phyloP scores from a whole-genome alignment of 1,139 yeast species.

The Yamadazyma siamensis region DNA sequence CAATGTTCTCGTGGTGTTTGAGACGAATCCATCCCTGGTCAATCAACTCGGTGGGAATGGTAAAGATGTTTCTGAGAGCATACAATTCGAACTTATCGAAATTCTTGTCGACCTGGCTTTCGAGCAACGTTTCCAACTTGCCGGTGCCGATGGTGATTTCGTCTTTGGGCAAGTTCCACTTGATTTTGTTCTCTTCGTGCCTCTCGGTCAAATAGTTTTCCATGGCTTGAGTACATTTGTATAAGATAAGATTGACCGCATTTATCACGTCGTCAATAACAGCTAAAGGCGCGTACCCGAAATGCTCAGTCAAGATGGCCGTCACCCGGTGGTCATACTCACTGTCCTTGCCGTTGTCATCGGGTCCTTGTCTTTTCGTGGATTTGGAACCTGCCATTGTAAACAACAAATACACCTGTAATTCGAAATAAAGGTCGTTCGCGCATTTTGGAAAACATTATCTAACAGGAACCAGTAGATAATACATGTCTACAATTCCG shows the following conservation, averaged over 20 bases:
- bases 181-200: conserved; percentile 13
- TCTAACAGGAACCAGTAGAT: too few species aligned
- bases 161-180: conserved; percentile 21
- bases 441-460: too few species aligned
- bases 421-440: too few species aligned
- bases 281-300: conserved; percentile 85
- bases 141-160: conserved; percentile 80
- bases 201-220: conserved; percentile 57
- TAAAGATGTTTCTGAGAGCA: conserved; percentile 70
- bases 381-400: too few species aligned
- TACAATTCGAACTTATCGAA: conserved; percentile 88
- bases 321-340: conserved; percentile 9
- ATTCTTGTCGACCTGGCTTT: conserved; percentile 74
- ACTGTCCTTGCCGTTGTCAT: not conserved
- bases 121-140: conserved; percentile 73
- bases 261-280: conserved; percentile 86
- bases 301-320: conserved; percentile 65
- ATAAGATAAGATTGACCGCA: conserved; percentile 81
- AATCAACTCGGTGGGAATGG: conserved; percentile 66
- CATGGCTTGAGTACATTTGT: conserved; percentile 78
- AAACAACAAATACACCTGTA: too few species aligned
- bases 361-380: too few species aligned
- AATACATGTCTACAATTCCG: not conserved
- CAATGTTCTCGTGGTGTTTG: conserved; percentile 63
- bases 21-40: conserved; percentile 65